These are phyloP conservation scores for Flaveria robusta DNA, from an alignment of 129 eudicot genomes.

Conservation along the genomic window DNA sequence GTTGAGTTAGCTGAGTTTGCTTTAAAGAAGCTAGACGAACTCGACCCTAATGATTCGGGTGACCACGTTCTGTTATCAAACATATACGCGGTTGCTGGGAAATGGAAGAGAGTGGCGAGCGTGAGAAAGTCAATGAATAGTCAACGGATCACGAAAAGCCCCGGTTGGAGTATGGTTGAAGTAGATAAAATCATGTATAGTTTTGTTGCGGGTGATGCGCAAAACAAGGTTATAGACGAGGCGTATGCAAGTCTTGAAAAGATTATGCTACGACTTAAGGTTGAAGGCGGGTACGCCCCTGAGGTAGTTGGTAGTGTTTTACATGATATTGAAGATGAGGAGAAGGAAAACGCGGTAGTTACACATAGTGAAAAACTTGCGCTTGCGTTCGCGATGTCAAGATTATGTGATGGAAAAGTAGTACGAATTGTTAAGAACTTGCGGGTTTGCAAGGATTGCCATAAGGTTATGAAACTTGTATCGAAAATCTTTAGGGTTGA, in stretches of 20 bases:
- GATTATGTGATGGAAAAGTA: constrained; percentile 38
- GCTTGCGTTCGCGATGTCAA: constrained; percentile 54
- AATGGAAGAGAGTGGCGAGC: constrained; percentile 41
- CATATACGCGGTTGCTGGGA: constrained; percentile 45
- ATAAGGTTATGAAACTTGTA: constrained; percentile 53
- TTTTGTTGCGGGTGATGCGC: constrained; percentile 50
- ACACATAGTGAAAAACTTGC: constrained; percentile 66
- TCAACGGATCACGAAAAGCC: constrained; percentile 35
- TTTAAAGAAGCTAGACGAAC: constrained; percentile 26
- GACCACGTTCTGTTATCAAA: constrained; percentile 49
- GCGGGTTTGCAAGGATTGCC: constrained; percentile 62
- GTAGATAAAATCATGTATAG: constrained; percentile 42
- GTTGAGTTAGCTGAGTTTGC: constrained; percentile 39
- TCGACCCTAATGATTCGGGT: constrained; percentile 45
- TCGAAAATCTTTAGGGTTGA: constrained; percentile 48
- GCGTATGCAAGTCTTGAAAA: constrained; percentile 46
- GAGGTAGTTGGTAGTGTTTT: constrained; percentile 48
- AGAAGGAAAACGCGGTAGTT: constrained; percentile 50
- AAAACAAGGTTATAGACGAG: constrained; percentile 34
- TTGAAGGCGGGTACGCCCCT: constrained; percentile 56
- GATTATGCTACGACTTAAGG: constrained; percentile 44
- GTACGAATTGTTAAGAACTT: constrained; percentile 53
- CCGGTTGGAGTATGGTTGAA: constrained; percentile 51
- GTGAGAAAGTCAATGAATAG: constrained; percentile 41
- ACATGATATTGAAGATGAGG: constrained; percentile 70